Evolutionary conservation across 495 filamentous ascomycete species (phyloP), one percentile per base, ranked within the genome.

Genomic region (Podospora didyma): DNA sequence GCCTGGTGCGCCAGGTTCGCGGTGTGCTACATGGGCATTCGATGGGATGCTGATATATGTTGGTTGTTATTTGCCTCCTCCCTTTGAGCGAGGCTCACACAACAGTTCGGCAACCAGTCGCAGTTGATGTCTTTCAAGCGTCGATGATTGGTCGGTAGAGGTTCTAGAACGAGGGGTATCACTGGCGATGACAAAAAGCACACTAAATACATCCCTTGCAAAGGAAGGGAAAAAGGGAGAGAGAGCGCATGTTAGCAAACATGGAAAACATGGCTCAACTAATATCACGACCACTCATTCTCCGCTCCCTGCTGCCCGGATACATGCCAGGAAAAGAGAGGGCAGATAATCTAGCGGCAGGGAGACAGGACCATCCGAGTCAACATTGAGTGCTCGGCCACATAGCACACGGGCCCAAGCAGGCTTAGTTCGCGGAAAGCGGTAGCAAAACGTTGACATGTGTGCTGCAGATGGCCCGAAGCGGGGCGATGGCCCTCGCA

Each of bases 331-430:
- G 14, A 7, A 7, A 35, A 14, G 7, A 7, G 1, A 42, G 39
- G 14, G 0, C 7, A 42, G 39, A 42, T 7, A 1, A 42, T 5
- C 6, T 16, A 42, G 39, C 39, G 39, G 39, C 39, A 42, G 39
- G 39, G 4, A 42, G 39, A 7, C 39, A 42, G 14, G 5, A 42
- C 39, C 39, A 42, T 42, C 59, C 57, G 26, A 31, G 26, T 49
- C 49, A 56, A 54, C n/a, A 41, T 57, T 54, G 37, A 58, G 60
- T 54, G 58, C 44, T n/a, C 35, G 24, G 31, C 34, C 17, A 48
- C 49, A 37, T 53, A n/a, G 34, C 49, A 34, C 47, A 44, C 24
- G 23, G 26, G 46, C 35, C 57, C 44, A 34, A 35, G 45, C 21
- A 54, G 42, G 19, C 50, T 31, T 53, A 47, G 60, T 56, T 41